Conservation (phyloP, 345 rosid species). For the Orychophragmus violaceus region DNA sequence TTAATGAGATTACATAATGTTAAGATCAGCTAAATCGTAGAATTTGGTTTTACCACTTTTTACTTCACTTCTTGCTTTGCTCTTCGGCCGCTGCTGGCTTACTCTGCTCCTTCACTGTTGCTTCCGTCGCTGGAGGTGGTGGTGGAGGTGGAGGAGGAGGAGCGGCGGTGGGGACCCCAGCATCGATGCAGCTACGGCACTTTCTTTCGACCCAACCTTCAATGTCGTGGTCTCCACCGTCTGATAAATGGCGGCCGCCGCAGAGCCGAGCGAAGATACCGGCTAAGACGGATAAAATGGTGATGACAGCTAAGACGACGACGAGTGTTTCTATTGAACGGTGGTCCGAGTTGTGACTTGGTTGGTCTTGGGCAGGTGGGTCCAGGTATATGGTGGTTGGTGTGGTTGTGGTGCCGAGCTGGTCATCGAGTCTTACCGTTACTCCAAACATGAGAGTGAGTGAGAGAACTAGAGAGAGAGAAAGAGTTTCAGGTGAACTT, state of each 20-base stretch:
- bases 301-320: slow-evolving; percentile 73
- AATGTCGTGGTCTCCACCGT: slow-evolving; percentile 61
- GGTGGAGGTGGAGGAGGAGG: slow-evolving; percentile 29
- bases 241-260: slow-evolving; percentile 62
- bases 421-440: slow-evolving; percentile 20
- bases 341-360: slow-evolving; percentile 27
- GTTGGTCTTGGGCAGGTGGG: slow-evolving; percentile 25
- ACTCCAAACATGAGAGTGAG: slow-evolving; percentile 18
- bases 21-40: slow-evolving; percentile 5
- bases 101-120: slow-evolving; percentile 26
- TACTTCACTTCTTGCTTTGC: slow-evolving; percentile 18
- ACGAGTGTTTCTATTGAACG: slow-evolving; percentile 72
- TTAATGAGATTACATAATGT: slow-evolving; percentile 12
- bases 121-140: slow-evolving; percentile 26
- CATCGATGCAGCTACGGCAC: slow-evolving; percentile 82
- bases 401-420: slow-evolving; percentile 21
- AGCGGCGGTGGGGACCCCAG: slow-evolving; percentile 48
- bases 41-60: not conserved
- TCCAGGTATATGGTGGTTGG: slow-evolving; percentile 30
- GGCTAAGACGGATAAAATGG: slow-evolving; percentile 57
- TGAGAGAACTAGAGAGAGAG: not conserved
- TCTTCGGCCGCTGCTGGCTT: slow-evolving; percentile 42
- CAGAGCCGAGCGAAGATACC: slow-evolving; percentile 73
- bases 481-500: slow-evolving; percentile 20
- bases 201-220: slow-evolving; percentile 89